phyloP scores from a whole-genome alignment of 805 yeast genomes.

The Blastobotrys americana region DNA sequence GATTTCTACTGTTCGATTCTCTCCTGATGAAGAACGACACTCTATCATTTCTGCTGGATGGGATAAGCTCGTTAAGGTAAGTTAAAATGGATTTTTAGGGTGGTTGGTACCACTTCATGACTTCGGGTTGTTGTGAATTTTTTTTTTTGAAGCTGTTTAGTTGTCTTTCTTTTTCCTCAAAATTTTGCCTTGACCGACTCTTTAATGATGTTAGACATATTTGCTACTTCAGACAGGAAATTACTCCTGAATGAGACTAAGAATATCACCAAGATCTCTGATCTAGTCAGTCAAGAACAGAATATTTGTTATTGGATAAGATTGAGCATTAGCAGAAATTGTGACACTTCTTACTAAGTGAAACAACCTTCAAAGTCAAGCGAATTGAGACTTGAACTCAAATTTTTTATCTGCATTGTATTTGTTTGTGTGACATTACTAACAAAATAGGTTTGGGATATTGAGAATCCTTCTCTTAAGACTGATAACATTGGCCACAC shows the following conservation, averaged over 20 bases:
- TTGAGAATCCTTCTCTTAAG: slow-evolving; percentile 70
- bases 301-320: neutral
- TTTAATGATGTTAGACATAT: slow-evolving; percentile 75
- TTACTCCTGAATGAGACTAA: slow-evolving; percentile 87
- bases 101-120: too few relatives aligned
- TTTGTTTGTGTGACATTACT: slow-evolving; percentile 13
- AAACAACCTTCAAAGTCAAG: too few relatives aligned
- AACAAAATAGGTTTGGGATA: slow-evolving; percentile 81
- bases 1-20: slow-evolving; percentile 97
- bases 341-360: slow-evolving; percentile 5
- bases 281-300: slow-evolving; percentile 32
- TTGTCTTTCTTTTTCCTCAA: slow-evolving; percentile 8
- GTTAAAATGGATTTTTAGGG: slow-evolving; percentile 37
- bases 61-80: slow-evolving; percentile 98
- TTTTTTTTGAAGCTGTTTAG: slow-evolving; percentile 2
- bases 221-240: slow-evolving; percentile 94
- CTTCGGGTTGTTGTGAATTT: too few relatives aligned
- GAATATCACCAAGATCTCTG: slow-evolving; percentile 98
- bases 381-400: too few relatives aligned
- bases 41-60: slow-evolving; percentile 95
- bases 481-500: slow-evolving; percentile 99
- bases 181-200: too few relatives aligned
- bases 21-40: slow-evolving; percentile 64
- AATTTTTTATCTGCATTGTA: neutral
- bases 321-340: neutral